Base-by-base conservation (phyloP, 1,284 basidiomycete genomes). In the Naganishia liquefaciens region DNA sequence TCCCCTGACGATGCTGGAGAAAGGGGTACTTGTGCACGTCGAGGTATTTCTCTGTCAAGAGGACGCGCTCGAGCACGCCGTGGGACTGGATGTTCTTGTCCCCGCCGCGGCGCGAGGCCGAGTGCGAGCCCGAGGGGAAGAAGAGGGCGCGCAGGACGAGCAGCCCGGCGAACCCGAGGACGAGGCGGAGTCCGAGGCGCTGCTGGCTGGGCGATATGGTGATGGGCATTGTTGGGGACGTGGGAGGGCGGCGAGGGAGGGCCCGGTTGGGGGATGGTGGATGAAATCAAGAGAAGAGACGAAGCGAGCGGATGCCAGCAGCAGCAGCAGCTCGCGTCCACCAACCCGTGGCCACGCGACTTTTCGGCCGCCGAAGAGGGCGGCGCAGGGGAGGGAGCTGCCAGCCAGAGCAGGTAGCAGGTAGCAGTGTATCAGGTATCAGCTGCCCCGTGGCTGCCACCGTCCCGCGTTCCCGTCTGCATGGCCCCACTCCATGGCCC, bases 1-100 rank as follows among this genome's bases (percentile, higher is more conserved):
- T 81, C 0, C 91, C 92, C 79, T 90, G 85, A 37, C 93, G 84
- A 1, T 85, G 84, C 80, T 97, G 94, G 43, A 96, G 77, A 74
- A 93, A 96, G 21, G 86, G 85, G 79, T 93, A 86, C 69, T 87
- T 88, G 68, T 91, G 88, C 9, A 90, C 87, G 81, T 96, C 93
- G 40, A 96, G 84, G 15, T 84, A 84, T 74, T 88, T 89, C 76
- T 92, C 90, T n/a, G 87, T 82, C 21, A 89, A 82, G 0, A 90
- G 87, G 37, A 93, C 89, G 84, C 83, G 86, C 77, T 96, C 91
- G 53, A 96, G 84, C 50, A 96, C 88, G 73, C 88, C 89, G 72
- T 90, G 88, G 55, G 85, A 83, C 68, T 86, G 82, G 65, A 91
- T 91, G 77, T 89, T 84, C 33, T 37, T 37, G 33, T 37, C 33